Evolutionary conservation across 164 flowering plant genomes (phyloP).

Genomic region (Magnolia officinalis): DNA sequence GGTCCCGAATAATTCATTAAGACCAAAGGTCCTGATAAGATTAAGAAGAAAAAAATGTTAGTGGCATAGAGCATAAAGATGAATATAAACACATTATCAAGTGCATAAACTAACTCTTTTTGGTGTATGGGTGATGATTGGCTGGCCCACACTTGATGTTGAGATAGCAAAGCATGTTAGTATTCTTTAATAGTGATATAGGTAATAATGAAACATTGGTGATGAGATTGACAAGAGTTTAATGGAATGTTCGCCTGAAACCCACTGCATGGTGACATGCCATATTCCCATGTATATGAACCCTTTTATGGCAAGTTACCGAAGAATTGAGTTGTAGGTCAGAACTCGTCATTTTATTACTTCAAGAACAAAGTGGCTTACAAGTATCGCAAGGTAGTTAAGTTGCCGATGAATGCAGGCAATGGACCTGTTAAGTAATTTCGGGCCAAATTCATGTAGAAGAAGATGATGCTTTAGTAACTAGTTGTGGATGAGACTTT

Average conservation of each 20-base stretch:
- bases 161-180: background rate
- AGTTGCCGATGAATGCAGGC: slow-evolving; percentile 37
- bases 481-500: too few relatives aligned
- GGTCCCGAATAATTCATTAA: slow-evolving; percentile 34
- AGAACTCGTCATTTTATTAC: too few relatives aligned
- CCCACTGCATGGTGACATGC: too few relatives aligned
- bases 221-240: background rate
- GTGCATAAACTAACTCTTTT: background rate
- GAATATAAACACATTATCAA: background rate
- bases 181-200: background rate
- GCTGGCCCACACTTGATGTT: background rate
- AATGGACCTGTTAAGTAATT: slow-evolving; percentile 40
- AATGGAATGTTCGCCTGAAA: background rate
- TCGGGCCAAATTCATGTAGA: slow-evolving; percentile 38
- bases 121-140: background rate
- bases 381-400: slow-evolving; percentile 18
- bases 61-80: background rate
- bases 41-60: background rate
- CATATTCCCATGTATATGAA: too few relatives aligned
- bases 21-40: slow-evolving; percentile 24
- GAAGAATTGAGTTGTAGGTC: too few relatives aligned
- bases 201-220: background rate
- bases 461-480: background rate
- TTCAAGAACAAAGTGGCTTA: slow-evolving; percentile 3
- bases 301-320: too few relatives aligned